phyloP scores from a whole-genome alignment of 352 stramenopile genomes.

The Ochromonadaceae sp. region DNA sequence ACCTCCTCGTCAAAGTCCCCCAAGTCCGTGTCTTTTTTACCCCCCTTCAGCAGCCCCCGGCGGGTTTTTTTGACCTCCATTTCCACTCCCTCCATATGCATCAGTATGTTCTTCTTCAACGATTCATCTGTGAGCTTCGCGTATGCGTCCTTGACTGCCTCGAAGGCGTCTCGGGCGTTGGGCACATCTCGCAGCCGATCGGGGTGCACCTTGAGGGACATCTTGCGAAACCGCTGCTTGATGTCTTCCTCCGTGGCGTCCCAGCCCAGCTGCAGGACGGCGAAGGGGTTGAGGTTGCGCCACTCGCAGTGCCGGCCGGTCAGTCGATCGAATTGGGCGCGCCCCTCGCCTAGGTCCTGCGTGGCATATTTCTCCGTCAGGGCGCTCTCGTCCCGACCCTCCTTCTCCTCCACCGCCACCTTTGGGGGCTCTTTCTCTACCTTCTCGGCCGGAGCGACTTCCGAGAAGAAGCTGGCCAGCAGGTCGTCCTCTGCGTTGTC shows the following conservation, averaged over 20 bases:
- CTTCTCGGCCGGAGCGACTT: not conserved
- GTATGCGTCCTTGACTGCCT: slow-evolving; percentile 22
- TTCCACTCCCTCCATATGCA: slow-evolving; percentile 12
- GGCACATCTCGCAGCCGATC: slow-evolving; percentile 51
- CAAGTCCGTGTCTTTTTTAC: not conserved
- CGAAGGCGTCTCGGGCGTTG: slow-evolving; percentile 18
- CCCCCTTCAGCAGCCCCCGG: not conserved
- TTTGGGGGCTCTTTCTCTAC: not conserved
- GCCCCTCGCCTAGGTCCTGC: slow-evolving; percentile 15
- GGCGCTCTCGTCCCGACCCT: not conserved
- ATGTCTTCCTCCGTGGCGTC: slow-evolving; percentile 66
- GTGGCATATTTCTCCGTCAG: slow-evolving; percentile 22
- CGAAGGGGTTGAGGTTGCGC: slow-evolving; percentile 55
- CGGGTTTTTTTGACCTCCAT: not conserved
- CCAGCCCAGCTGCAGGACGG: slow-evolving; percentile 59
- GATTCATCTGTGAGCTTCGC: not conserved
- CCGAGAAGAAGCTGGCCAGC: slow-evolving; percentile 10
- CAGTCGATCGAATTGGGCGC: slow-evolving; percentile 1
- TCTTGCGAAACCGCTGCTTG: slow-evolving; percentile 63
- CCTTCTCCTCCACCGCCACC: not conserved
- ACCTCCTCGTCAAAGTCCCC: not conserved
- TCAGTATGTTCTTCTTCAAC: not conserved
- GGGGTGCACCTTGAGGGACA: slow-evolving; percentile 67
- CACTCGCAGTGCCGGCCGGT: slow-evolving; percentile 23
- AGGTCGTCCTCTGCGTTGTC: slow-evolving; percentile 6